Evolutionary conservation across 2,329 filamentous ascomycete genomes (phyloP).

Genomic region (Ceratocystis albifundus): DNA sequence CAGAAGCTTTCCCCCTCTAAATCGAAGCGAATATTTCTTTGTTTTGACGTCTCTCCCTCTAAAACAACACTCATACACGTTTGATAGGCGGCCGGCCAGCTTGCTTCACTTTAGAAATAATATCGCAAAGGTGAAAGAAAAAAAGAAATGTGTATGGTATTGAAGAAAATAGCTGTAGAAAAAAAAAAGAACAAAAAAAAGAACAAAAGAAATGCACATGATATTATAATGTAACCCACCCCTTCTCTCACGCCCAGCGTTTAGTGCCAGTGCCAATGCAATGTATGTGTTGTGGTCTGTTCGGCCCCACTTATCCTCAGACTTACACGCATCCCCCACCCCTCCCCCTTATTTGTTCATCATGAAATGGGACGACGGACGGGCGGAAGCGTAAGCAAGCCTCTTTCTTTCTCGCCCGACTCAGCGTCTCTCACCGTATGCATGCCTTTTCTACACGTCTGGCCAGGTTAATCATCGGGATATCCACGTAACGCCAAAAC

Average conservation of each 20-base stretch:
- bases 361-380: background rate
- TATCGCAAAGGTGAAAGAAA: background rate
- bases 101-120: background rate
- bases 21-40: background rate
- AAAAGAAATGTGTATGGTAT: background rate
- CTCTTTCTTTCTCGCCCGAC: background rate
- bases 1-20: too few species aligned
- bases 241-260: background rate
- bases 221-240: background rate
- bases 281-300: background rate
- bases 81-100: constrained; percentile 3
- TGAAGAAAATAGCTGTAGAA: constrained; percentile 4
- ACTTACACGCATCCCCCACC: constrained; percentile 6
- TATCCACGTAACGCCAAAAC: constrained; percentile 23
- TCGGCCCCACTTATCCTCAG: background rate
- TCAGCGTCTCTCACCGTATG: background rate
- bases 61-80: background rate
- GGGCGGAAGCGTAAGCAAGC: background rate
- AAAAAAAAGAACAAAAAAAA: too few species aligned
- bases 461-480: constrained; percentile 23
- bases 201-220: constrained; percentile 11
- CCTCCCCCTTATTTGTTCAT: background rate
- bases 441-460: constrained; percentile 17
- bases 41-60: background rate
- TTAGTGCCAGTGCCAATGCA: background rate